Conservation (phyloP, 164 flowering plant species). For the Vitis amurensis region DNA sequence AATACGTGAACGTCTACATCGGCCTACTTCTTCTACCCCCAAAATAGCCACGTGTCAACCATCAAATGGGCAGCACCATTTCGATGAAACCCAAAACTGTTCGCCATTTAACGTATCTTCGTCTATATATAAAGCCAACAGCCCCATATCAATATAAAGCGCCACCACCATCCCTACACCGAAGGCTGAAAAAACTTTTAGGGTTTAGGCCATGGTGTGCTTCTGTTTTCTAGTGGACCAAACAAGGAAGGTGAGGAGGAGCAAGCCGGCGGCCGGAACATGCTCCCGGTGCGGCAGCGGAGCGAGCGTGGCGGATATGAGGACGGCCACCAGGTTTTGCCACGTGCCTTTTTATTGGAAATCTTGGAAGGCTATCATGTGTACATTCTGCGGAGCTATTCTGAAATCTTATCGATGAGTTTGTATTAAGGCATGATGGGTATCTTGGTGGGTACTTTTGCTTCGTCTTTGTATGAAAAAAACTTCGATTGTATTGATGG, state of each 20-base stretch:
- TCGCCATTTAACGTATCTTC: too few relatives aligned
- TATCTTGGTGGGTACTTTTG: too few relatives aligned
- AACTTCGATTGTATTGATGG: too few relatives aligned
- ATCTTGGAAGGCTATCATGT: conserved; percentile 10
- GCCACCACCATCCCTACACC: too few relatives aligned
- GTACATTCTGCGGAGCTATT: conserved; percentile 10
- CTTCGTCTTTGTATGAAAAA: too few relatives aligned
- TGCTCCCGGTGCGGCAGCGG: conserved; percentile 12
- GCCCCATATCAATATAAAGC: too few relatives aligned
- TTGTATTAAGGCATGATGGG: too few relatives aligned
- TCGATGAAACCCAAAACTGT: too few relatives aligned
- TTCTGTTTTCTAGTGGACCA: conserved; percentile 4
- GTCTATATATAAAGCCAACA: too few relatives aligned
- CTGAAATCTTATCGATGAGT: conserved; percentile 8
- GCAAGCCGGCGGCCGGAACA: conserved; percentile 13
- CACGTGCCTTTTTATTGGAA: conserved; percentile 9
- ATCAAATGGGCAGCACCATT: background rate
- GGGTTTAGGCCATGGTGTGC: background rate
- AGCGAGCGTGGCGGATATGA: conserved; percentile 11
- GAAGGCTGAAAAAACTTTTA: too few relatives aligned
- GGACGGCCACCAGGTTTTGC: conserved; percentile 9
- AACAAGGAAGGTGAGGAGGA: background rate
- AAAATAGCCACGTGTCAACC: conserved; percentile 9
- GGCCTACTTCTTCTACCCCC: too few relatives aligned
- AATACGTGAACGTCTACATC: conserved; percentile 3